Evolutionary conservation across 345 rosid species (phyloP), one percentile per base, ranked within the genome.

Genomic region (Ailanthus altissimus): DNA sequence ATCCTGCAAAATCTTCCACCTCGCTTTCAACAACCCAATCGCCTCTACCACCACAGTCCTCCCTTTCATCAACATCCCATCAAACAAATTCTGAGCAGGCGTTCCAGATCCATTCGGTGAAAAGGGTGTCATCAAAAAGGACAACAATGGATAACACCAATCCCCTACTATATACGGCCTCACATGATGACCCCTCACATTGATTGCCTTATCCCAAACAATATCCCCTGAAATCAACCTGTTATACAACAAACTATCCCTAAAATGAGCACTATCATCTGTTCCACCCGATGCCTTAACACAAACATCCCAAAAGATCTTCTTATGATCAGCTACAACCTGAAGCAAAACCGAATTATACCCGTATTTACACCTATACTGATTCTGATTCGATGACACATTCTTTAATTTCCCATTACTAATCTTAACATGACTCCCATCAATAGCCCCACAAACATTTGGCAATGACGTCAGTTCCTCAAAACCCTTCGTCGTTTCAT

Each of bases 21-120:
- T 81, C 4, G 88, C 90, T 74, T 96, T 96, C 59, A 96, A 89
- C 85, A 96, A 84, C 69, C 97, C 97, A 16, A 96, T 92, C 0
- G 99, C 98, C 13, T 96, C 99, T 83, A 92, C 97, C 64, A 92
- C 99, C 23, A 90, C 90, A 20, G 93, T 91, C 86, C 99, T 90
- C 50, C 97, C 98, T 73, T 96, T 96, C 99, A 96, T 96, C 80
- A 96, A 79, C 99, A 96, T 96, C 13, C 98, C 97, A 3, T 96
- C 99, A 21, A 96, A 96, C 72, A 96, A 81, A 77, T 96, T 96
- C 87, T 93, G 97, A 0, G 97, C 93, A 0, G 99, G 99, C 0
- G 89, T 82, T 23, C 98, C 99, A 0, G 89, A 66, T 20, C 99
- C 99, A 28, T 90, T 83, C 0, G 97, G 90, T 0, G 97, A 93